Evolutionary conservation across 1,284 basidiomycete species (phyloP).

Genomic region (Ganoderma boninense): DNA sequence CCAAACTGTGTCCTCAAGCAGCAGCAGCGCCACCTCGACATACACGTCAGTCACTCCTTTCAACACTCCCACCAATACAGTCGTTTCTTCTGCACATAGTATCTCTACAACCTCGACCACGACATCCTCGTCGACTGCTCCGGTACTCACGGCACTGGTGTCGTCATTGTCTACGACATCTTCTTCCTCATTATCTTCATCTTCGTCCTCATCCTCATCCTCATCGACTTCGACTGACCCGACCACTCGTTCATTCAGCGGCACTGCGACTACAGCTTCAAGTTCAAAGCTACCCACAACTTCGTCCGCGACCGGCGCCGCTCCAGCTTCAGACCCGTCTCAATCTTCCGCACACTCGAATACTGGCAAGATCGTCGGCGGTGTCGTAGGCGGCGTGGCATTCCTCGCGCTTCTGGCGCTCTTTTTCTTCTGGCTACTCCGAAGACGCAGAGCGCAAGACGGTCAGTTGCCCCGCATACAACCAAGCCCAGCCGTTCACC

Average conservation of each 20-base stretch:
- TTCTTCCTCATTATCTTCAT: neutral
- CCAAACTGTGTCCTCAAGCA: neutral
- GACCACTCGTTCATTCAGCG: neutral
- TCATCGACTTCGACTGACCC: neutral
- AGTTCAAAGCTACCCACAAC: neutral
- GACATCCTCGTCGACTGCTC: constrained; percentile 1
- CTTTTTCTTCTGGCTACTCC: neutral
- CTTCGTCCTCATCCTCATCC: neutral
- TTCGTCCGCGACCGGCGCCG: neutral
- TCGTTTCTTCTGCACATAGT: neutral
- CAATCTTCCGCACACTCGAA: neutral
- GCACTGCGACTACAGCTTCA: neutral
- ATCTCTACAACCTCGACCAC: neutral
- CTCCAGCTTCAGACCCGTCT: neutral
- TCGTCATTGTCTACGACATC: neutral
- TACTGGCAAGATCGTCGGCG: constrained; percentile 19
- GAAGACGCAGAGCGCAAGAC: neutral
- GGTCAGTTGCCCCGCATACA: neutral
- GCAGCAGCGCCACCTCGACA: neutral
- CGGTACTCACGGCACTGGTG: neutral
- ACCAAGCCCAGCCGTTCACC: neutral
- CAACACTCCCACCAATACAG: neutral
- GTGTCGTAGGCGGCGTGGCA: constrained; percentile 19
- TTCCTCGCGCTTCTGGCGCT: constrained; percentile 6
- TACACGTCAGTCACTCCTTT: neutral